Evolutionary conservation across 225 moss, liverwort and hornwort genomes (phyloP).

Genomic region (Thuidium tamariscinum): DNA sequence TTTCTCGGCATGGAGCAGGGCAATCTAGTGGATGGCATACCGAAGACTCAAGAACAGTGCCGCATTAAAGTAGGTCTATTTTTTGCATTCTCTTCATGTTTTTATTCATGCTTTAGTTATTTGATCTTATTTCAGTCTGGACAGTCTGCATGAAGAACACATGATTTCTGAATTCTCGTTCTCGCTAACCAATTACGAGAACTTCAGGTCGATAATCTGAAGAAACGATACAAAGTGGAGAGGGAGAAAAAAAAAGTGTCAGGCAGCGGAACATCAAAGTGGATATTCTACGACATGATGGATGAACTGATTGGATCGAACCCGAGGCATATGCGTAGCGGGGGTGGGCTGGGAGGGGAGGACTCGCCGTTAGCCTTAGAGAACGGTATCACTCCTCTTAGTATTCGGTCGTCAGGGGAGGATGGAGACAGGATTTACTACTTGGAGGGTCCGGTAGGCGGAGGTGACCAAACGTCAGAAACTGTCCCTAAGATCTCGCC

Average conservation of each 20-base stretch:
- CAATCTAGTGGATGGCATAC: slow-evolving; percentile 23
- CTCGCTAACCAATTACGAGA: background rate
- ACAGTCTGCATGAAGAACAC: background rate
- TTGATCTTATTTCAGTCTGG: background rate
- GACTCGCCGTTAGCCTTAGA: slow-evolving; percentile 36
- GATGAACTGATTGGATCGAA: slow-evolving; percentile 50
- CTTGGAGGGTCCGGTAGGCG: slow-evolving; percentile 27
- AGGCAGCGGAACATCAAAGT: slow-evolving; percentile 29
- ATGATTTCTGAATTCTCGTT: background rate
- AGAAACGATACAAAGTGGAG: slow-evolving; percentile 60
- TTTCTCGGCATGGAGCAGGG: slow-evolving; percentile 5
- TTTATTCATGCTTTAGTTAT: background rate
- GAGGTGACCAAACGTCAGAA: slow-evolving; percentile 45
- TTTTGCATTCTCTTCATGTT: background rate
- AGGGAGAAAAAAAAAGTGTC: slow-evolving; percentile 42
- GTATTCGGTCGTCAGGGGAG: slow-evolving; percentile 32
- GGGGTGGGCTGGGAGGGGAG: slow-evolving; percentile 30
- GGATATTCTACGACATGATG: slow-evolving; percentile 54
- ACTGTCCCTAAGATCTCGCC: slow-evolving; percentile 40
- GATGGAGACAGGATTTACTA: slow-evolving; percentile 39
- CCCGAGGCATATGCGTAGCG: slow-evolving; percentile 39
- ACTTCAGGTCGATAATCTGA: slow-evolving; percentile 40
- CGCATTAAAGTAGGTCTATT: slow-evolving; percentile 26
- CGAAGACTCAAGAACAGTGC: slow-evolving; percentile 55
- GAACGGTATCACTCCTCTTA: slow-evolving; percentile 25